These are phyloP conservation scores for Nematodospora anomalae DNA, from an alignment of 1,139 yeast species.

Conservation along the genomic window DNA sequence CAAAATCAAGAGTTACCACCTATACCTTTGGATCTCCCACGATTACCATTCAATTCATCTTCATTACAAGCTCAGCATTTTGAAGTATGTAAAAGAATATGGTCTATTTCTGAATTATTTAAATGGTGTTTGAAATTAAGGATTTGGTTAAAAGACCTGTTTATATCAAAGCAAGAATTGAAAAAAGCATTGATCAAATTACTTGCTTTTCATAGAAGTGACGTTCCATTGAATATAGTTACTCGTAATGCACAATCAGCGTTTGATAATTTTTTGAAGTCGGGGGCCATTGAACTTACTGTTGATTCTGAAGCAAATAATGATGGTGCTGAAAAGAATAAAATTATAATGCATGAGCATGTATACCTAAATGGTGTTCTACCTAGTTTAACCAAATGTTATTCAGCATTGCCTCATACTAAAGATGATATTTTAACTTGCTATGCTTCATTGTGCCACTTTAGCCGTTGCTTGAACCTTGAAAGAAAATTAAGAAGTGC, in stretches of 20 bases:
- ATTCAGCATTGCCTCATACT: constrained; percentile 29
- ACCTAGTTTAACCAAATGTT: constrained; percentile 39
- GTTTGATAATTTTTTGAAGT: constrained; percentile 43
- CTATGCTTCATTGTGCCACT: constrained; percentile 38
- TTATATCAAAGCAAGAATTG: constrained; percentile 51
- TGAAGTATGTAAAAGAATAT: constrained; percentile 34
- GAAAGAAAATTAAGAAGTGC: constrained; percentile 35
- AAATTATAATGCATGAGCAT: constrained; percentile 24
- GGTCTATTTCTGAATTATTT: constrained; percentile 45
- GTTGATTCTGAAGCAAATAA: constrained; percentile 6
- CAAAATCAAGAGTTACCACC: constrained; percentile 41
- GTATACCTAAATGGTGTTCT: constrained; percentile 37
- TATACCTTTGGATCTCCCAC: constrained; percentile 55
- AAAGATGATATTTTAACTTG: constrained; percentile 27
- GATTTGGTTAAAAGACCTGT: constrained; percentile 53
- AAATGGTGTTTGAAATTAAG: constrained; percentile 50
- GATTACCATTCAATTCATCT: constrained; percentile 56
- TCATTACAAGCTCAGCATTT: constrained; percentile 51
- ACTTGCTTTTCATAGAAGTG: constrained; percentile 51
- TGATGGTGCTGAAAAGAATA: constrained; percentile 21
- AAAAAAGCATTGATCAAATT: constrained; percentile 51
- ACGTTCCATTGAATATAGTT: constrained; percentile 54
- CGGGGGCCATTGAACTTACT: constrained; percentile 42
- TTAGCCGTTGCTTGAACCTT: constrained; percentile 39
- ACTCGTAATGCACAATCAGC: constrained; percentile 57